Conservation (phyloP, 805 yeast species). For the Suhomyces pyralidae region DNA sequence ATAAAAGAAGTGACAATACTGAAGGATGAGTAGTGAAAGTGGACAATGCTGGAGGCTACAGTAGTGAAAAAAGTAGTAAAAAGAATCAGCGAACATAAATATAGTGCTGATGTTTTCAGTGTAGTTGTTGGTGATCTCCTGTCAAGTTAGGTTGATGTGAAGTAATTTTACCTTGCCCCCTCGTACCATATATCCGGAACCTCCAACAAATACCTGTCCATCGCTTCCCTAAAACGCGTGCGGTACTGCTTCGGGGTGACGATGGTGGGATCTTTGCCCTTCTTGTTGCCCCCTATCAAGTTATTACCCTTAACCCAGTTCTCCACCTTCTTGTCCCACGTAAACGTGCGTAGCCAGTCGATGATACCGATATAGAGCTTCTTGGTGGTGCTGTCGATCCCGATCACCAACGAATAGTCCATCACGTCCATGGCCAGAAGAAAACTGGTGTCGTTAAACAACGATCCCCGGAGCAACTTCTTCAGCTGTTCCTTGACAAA, state of each 20-base stretch:
- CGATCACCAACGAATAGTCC: slow-evolving; percentile 96
- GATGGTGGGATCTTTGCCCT: slow-evolving; percentile 92
- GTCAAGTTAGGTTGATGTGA: too few species aligned
- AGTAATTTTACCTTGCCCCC: slow-evolving; percentile 13
- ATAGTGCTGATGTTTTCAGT: too few species aligned
- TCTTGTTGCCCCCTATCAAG: slow-evolving; percentile 75
- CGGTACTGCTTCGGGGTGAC: slow-evolving; percentile 96
- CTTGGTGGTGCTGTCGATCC: slow-evolving; percentile 66
- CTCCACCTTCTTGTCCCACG: slow-evolving; percentile 98
- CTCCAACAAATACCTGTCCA: slow-evolving; percentile 92
- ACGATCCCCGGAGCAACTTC: slow-evolving; percentile 75
- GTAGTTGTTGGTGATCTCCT: too few species aligned
- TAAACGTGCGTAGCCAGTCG: slow-evolving; percentile 89
- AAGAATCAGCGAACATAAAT: too few species aligned
- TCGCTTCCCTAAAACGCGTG: slow-evolving; percentile 91
- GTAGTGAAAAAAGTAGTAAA: too few species aligned
- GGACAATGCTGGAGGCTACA: too few species aligned
- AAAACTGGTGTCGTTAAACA: slow-evolving; percentile 94
- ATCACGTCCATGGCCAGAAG: slow-evolving; percentile 96
- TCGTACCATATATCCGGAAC: slow-evolving; percentile 77
- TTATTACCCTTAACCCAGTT: slow-evolving; percentile 95
- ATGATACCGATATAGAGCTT: slow-evolving; percentile 90
- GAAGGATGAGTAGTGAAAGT: too few species aligned
- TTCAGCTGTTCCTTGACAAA: slow-evolving; percentile 92
- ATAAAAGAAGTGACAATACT: too few species aligned